Conservation (phyloP, 805 yeast genomes). For the Metschnikowia gelsemii region DNA sequence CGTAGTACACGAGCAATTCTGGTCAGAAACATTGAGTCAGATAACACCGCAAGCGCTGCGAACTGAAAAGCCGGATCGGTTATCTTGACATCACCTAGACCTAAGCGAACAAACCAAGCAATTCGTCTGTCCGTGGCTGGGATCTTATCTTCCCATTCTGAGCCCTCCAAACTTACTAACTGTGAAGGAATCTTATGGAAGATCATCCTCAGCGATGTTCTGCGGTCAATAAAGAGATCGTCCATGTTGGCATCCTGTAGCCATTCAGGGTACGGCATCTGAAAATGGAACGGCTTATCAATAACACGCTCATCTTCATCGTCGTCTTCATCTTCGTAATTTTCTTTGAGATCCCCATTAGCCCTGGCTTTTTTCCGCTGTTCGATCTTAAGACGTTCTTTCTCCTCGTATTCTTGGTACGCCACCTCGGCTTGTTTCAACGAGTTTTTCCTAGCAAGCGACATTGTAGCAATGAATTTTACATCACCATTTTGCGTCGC, state of each 20-base stretch:
- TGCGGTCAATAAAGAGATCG: slow-evolving; percentile 6
- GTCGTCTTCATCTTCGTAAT: slow-evolving; percentile 29
- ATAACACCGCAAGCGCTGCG: slow-evolving; percentile 57
- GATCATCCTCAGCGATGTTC: slow-evolving; percentile 15
- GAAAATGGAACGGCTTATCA: slow-evolving; percentile 33
- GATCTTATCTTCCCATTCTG: slow-evolving; percentile 27
- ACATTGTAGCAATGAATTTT: slow-evolving; percentile 35
- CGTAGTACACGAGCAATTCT: slow-evolving; percentile 52
- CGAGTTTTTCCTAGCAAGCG: slow-evolving; percentile 36
- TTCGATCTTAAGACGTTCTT: slow-evolving; percentile 5
- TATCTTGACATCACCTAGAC: slow-evolving; percentile 24
- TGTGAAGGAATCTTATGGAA: slow-evolving; percentile 34
- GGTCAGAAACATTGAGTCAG: slow-evolving; percentile 56
- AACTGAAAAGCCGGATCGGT: slow-evolving; percentile 34
- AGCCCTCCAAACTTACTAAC: slow-evolving; percentile 30
- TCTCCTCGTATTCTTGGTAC: slow-evolving; percentile 24
- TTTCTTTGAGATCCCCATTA: slow-evolving; percentile 10
- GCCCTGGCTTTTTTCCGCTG: slow-evolving; percentile 6
- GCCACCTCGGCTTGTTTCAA: slow-evolving; percentile 19
- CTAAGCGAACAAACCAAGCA: slow-evolving; percentile 27
- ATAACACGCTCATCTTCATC: slow-evolving; percentile 24
- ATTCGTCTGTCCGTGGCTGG: slow-evolving; percentile 27
- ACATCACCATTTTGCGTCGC: slow-evolving; percentile 32
- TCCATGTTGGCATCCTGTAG: slow-evolving; percentile 19
- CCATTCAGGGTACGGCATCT: slow-evolving; percentile 36